Conservation (phyloP, 306 rosid species). For the Lathyrus sativus region DNA sequence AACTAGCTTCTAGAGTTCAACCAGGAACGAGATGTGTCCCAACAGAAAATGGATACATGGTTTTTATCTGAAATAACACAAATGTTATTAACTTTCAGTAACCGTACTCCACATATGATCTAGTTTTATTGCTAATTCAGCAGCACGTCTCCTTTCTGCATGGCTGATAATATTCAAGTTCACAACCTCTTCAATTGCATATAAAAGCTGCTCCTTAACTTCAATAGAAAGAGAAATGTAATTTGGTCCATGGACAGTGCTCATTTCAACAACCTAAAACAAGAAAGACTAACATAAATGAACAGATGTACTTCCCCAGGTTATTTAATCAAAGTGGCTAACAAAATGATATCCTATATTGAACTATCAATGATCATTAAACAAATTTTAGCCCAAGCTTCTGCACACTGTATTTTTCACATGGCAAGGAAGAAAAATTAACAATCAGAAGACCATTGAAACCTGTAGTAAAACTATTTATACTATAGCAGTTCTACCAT, state of each 20-base stretch:
- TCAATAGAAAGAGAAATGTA: constrained; percentile 60
- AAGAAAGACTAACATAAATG: constrained; percentile 9
- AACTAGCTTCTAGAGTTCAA: constrained; percentile 24
- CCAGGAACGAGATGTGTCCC: background rate
- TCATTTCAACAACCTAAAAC: constrained; percentile 71
- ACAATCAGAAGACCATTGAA: background rate
- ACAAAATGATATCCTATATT: background rate
- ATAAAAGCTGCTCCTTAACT: constrained; percentile 60
- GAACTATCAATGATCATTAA: background rate
- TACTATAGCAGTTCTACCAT: too few relatives aligned
- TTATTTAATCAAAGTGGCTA: background rate
- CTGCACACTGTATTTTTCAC: background rate
- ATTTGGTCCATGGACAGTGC: constrained; percentile 64
- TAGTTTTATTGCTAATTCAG: constrained; percentile 63
- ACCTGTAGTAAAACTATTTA: background rate
- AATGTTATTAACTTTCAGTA: constrained; percentile 24
- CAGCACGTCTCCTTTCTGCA: constrained; percentile 58
- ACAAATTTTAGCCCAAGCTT: background rate
- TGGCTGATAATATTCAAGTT: constrained; percentile 57
- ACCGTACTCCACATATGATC: constrained; percentile 67
- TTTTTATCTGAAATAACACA: constrained; percentile 5
- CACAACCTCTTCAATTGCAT: constrained; percentile 63
- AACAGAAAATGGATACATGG: constrained; percentile 15
- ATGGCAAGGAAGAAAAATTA: background rate
- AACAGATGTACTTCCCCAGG: background rate